Base-by-base conservation (phyloP, 768 basidiomycete species). In the Xerocomellus dryophilus region DNA sequence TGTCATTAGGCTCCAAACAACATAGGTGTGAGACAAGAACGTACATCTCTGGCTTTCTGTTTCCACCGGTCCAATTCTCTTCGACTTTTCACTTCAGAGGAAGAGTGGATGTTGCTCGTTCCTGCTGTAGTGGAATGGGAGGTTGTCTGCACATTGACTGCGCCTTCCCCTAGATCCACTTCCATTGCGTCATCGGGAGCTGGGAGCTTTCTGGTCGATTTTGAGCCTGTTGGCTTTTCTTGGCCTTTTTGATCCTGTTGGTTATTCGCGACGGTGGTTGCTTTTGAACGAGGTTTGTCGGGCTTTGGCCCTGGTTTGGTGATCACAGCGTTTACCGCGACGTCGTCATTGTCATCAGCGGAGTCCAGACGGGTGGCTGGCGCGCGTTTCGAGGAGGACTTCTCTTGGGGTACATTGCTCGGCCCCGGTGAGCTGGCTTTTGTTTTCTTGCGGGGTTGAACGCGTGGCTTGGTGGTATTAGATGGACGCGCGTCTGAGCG, bases 11-110 rank as follows among this genome's bases (percentile, higher is more conserved):
- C 29, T 29, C 29, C 21, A 34, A 36, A 20, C n/a, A n/a, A 34
- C 27, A 29, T 41, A 42, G 15, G 17, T 7, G 14, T 15, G 31
- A 45, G 12, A 23, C 7, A 17, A 43, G 21, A 20, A 40, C 57
- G 14, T 50, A 69, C 71, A 17, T 67, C 61, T 53, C 58, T 67
- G 21, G 60, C 51, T 35, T 67, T 72, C 34, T 62, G 61, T 53
- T 69, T 72, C 69, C 63, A 71, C 25, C 56, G 53, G 5, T 72
- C 67, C 50, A 71, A 42, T 45, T 70, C 69, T 40, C 58, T 65
- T 38, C 48, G 59, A 20, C 6, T 40, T 49, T 53, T 56, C 18
- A n/a, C 35, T 20, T 61, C 60, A 7, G 64, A 57, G n/a, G 61
- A 38, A 27, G 51, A 4, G 43, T 44, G 57, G 12, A 9, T 38